Conservation (phyloP, 2,329 filamentous ascomycete species). For the Colletotrichum higginsianum region DNA sequence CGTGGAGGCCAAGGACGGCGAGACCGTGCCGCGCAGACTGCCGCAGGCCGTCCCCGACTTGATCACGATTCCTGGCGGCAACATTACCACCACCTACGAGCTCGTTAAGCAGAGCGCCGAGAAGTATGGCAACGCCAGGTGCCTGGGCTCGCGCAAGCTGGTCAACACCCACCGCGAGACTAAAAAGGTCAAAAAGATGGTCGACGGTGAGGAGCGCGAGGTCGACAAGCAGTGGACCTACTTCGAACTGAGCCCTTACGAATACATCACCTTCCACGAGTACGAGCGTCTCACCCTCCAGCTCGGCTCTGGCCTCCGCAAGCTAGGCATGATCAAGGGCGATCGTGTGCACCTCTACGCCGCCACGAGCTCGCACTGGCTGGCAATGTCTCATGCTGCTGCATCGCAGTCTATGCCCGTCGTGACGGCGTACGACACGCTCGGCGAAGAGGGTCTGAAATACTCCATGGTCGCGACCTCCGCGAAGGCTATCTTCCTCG, state of each 20-base stretch:
- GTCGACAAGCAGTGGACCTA: constrained; percentile 92
- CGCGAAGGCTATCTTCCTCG: constrained; percentile 75
- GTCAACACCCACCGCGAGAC: constrained; percentile 85
- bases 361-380: constrained; percentile 74
- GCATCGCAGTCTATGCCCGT: constrained; percentile 85
- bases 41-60: constrained; percentile 74
- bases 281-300: constrained; percentile 80
- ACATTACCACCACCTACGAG: constrained; percentile 82
- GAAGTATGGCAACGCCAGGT: constrained; percentile 76
- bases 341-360: constrained; percentile 86
- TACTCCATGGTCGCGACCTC: constrained; percentile 82
- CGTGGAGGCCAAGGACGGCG: constrained; percentile 75
- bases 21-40: constrained; percentile 82
- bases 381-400: constrained; percentile 65
- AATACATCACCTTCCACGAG: constrained; percentile 83
- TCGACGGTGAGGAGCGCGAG: constrained; percentile 84
- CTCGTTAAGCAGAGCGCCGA: constrained; percentile 78
- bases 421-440: constrained; percentile 87
- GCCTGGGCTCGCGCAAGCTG: constrained; percentile 79
- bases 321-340: constrained; percentile 77
- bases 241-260: constrained; percentile 86
- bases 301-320: constrained; percentile 78
- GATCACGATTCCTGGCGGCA: constrained; percentile 71
- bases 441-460: constrained; percentile 81
- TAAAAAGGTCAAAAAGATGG: constrained; percentile 91